These are phyloP conservation scores for Cystobasidium tubakii DNA, from an alignment of 768 basidiomycete genomes.

Conservation along the genomic window DNA sequence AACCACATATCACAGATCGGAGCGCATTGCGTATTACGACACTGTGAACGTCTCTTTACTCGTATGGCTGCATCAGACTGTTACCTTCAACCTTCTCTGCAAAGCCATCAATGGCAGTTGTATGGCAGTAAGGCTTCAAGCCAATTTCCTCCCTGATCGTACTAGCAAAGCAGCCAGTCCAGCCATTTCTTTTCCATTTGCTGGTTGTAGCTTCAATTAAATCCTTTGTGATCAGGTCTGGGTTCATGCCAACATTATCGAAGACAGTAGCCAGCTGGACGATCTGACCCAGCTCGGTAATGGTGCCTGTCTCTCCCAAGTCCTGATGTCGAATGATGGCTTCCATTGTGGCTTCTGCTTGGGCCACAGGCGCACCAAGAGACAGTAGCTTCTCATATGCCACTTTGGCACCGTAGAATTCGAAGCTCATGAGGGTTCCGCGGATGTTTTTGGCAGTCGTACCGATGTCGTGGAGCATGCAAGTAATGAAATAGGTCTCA, in stretches of 20 bases:
- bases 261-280: slow-evolving; percentile 9
- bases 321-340: slow-evolving; percentile 19
- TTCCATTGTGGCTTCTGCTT: slow-evolving; percentile 9
- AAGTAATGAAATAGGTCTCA: slow-evolving; percentile 7
- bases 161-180: slow-evolving; percentile 4
- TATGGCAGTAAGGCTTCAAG: slow-evolving; percentile 9
- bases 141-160: slow-evolving; percentile 16
- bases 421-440: slow-evolving; percentile 3
- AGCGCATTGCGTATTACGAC: too few relatives aligned
- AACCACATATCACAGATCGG: too few relatives aligned
- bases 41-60: too few relatives aligned
- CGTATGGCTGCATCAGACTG: slow-evolving; percentile 4
- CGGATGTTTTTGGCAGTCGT: not conserved
- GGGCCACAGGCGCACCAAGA: not conserved
- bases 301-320: slow-evolving; percentile 3
- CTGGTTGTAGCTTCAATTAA: not conserved
- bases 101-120: slow-evolving; percentile 1
- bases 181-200: slow-evolving; percentile 9
- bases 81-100: slow-evolving; percentile 10
- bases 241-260: slow-evolving; percentile 20
- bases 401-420: slow-evolving; percentile 4
- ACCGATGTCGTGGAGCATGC: slow-evolving; percentile 14
- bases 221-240: slow-evolving; percentile 3
- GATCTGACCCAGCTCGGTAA: slow-evolving; percentile 8
- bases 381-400: not conserved